These are phyloP conservation scores for Cetraspora pellucida DNA, from an alignment of 192 early-diverging fungal species.

Conservation along the genomic window DNA sequence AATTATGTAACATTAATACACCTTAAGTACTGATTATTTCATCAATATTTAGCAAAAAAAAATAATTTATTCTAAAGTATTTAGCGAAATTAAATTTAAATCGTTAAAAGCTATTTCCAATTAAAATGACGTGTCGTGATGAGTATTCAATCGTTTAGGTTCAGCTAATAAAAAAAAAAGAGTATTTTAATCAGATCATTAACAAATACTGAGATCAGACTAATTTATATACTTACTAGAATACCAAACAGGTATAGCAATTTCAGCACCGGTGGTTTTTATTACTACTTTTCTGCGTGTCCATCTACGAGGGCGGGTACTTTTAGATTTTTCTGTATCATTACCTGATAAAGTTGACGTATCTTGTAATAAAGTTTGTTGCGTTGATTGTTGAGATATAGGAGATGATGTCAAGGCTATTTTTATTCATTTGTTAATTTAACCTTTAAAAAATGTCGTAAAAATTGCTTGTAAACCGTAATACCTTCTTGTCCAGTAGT, in stretches of 20 bases:
- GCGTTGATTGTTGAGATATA: background rate
- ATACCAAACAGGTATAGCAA: slow-evolving; percentile 15
- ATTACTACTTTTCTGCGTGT: slow-evolving; percentile 22
- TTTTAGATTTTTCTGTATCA: background rate
- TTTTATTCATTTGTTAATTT: background rate
- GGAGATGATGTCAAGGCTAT: background rate
- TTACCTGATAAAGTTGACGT: slow-evolving; percentile 6
- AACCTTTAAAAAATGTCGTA: background rate
- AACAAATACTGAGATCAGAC: background rate
- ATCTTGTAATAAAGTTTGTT: background rate
- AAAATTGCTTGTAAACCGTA: background rate
- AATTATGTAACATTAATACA: too few species aligned
- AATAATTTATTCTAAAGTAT: background rate
- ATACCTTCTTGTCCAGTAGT: too few species aligned
- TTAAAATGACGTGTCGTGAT: background rate
- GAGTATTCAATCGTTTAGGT: slow-evolving; percentile 1
- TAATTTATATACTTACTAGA: slow-evolving; percentile 6
- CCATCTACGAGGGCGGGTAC: slow-evolving; percentile 9
- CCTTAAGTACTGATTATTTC: too few species aligned
- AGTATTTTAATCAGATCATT: too few species aligned
- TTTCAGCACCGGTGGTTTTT: slow-evolving; percentile 19
- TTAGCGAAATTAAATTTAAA: background rate
- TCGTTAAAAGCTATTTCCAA: background rate
- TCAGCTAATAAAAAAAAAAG: slow-evolving; percentile 6
- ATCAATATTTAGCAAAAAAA: background rate